Conservation (phyloP, 768 basidiomycete genomes). For the Punctularia strigosozonata region DNA sequence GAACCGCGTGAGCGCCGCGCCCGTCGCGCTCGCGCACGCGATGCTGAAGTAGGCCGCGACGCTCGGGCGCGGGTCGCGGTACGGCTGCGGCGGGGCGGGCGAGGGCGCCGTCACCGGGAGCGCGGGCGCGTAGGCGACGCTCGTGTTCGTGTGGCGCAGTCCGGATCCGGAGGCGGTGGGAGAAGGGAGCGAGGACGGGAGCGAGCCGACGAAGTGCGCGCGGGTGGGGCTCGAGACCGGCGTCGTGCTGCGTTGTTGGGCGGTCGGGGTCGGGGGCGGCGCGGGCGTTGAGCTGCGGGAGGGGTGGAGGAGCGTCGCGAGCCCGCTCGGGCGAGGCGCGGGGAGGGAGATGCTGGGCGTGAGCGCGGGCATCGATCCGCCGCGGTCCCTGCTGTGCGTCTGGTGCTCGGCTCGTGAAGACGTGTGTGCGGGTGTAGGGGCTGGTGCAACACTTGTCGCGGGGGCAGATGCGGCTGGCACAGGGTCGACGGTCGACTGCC, state of each 20-base stretch:
- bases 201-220: conserved; percentile 1
- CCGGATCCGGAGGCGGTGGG: conserved; percentile 4
- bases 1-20: conserved; percentile 74
- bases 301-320: background rate
- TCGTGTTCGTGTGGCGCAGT: conserved; percentile 12
- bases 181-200: conserved; percentile 3
- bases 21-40: conserved; percentile 69
- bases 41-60: conserved; percentile 79
- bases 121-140: conserved; percentile 12
- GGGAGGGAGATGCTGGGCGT: background rate
- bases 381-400: conserved; percentile 1
- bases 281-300: too few relatives aligned
- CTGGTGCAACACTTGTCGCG: background rate
- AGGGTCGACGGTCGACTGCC: conserved; percentile 72
- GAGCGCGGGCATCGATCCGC: background rate
- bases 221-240: conserved; percentile 16
- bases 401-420: conserved; percentile 6
- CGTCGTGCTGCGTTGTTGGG: conserved; percentile 25
- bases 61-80: conserved; percentile 60
- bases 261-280: background rate
- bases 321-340: background rate
- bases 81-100: conserved; percentile 49
- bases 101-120: conserved; percentile 34
- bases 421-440: conserved; percentile 9
- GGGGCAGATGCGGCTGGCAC: conserved; percentile 65